Percentiles rank a stretch among this genome's conserved stretches.
Conservation (phyloP, 495 filamentous ascomycete species). For the Lichenothelia convexa region DNA sequence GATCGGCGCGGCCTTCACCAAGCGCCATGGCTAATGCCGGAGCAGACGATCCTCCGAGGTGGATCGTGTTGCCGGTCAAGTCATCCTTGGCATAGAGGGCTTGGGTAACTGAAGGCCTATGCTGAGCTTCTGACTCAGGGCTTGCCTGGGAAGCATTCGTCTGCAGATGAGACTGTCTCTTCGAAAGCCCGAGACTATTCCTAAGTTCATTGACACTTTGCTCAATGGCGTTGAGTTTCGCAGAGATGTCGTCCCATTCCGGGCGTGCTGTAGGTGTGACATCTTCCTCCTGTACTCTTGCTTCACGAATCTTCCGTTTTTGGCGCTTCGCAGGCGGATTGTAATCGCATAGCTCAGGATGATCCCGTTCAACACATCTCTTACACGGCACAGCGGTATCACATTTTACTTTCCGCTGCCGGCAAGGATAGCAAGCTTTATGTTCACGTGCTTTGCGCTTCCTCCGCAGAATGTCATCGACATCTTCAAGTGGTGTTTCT, state of each 20-base stretch:
- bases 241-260: conserved; percentile 21
- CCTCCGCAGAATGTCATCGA: conserved; percentile 23
- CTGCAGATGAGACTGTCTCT: no score
- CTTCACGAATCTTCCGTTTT: no score
- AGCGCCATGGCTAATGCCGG: conserved; percentile 47
- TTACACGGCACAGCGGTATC: conserved; percentile 16
- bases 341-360: conserved; percentile 24
- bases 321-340: no score
- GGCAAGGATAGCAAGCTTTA: conserved; percentile 25
- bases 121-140: no score
- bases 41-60: conserved; percentile 40
- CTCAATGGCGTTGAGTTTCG: conserved; percentile 22
- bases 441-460: conserved; percentile 25
- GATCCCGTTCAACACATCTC: conserved; percentile 18
- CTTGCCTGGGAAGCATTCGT: no score
- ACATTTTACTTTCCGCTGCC: conserved; percentile 23
- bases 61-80: conserved; percentile 34
- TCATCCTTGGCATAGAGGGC: conserved; percentile 36
- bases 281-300: no score
- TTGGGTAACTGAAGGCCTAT: conserved; percentile 11
- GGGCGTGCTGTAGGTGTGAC: no score
- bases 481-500: no score
- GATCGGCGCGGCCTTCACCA: conserved; percentile 39
- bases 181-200: conserved; percentile 13
- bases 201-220: conserved; percentile 17